These are phyloP conservation scores for Neopestalotiopsis sp. DNA, from an alignment of 2,329 filamentous ascomycete species.

Conservation along the genomic window DNA sequence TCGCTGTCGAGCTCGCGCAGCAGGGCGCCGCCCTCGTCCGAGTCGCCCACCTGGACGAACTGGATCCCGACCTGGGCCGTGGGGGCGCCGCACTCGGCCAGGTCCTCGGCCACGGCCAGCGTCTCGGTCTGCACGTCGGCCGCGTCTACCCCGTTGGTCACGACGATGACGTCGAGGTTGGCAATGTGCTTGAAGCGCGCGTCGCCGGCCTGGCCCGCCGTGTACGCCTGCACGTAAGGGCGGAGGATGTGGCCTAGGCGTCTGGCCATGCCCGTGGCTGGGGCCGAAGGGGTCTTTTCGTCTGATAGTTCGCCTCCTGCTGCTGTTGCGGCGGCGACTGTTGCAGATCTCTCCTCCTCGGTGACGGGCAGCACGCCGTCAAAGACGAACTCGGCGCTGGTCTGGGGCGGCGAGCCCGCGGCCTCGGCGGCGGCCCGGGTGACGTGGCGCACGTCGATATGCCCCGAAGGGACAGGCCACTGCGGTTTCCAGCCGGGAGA, in stretches of 20 bases:
- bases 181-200: slow-evolving; percentile 68
- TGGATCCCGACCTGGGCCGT: slow-evolving; percentile 88
- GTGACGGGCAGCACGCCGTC: neutral
- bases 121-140: slow-evolving; percentile 80
- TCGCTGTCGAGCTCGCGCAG: slow-evolving; percentile 79
- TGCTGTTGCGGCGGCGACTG: no score
- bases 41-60: slow-evolving; percentile 91
- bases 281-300: neutral
- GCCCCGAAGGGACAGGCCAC: slow-evolving; percentile 9
- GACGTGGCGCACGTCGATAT: neutral
- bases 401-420: neutral
- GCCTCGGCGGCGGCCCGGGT: neutral
- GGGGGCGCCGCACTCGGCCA: slow-evolving; percentile 73
- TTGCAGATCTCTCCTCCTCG: neutral
- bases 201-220: slow-evolving; percentile 42
- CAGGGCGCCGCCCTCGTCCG: slow-evolving; percentile 66
- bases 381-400: slow-evolving; percentile 4
- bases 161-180: slow-evolving; percentile 80
- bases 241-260: slow-evolving; percentile 74
- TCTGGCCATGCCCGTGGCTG: slow-evolving; percentile 61
- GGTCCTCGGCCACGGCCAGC: slow-evolving; percentile 67
- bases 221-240: slow-evolving; percentile 69
- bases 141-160: slow-evolving; percentile 83
- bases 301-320: no score
- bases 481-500: neutral